phyloP scores from a whole-genome alignment of 139 green algal genomes.

The Edaphochlamys debaryana region DNA sequence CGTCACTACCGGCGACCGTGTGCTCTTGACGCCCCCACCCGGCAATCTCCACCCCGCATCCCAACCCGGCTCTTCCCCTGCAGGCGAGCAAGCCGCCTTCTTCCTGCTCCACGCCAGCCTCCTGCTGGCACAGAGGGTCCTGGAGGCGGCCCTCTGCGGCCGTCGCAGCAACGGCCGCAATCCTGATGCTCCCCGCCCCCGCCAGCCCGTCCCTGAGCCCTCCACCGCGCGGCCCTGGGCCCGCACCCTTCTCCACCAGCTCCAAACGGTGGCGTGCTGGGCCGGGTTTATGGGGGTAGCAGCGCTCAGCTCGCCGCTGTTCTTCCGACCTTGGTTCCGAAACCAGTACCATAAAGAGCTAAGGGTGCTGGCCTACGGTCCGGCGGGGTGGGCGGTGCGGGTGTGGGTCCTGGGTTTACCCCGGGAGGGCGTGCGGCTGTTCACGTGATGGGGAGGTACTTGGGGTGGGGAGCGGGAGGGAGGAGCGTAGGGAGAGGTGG shows the following conservation, averaged over 20 bases:
- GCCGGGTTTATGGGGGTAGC: background rate
- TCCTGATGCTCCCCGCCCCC: background rate
- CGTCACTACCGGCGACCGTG: no score
- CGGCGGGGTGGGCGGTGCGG: slow-evolving; percentile 1
- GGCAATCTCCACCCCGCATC: background rate
- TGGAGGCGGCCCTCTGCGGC: no score
- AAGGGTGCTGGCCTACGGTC: slow-evolving; percentile 32
- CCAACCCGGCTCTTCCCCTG: background rate
- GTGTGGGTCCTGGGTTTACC: background rate
- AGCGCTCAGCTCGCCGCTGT: background rate
- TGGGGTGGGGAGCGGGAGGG: no score
- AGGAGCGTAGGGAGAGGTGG: no score
- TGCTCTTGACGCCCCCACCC: background rate
- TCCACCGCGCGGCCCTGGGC: no score
- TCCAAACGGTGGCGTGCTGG: no score
- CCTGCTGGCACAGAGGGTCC: background rate
- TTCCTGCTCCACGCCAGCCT: slow-evolving; percentile 15
- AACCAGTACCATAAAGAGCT: slow-evolving; percentile 32
- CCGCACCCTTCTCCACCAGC: no score
- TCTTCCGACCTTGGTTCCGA: slow-evolving; percentile 32
- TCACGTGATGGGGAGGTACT: background rate
- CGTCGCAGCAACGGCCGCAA: background rate
- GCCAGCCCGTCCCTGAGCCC: background rate
- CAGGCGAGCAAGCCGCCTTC: slow-evolving; percentile 36
- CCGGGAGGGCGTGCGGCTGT: background rate